Evolutionary conservation across 805 yeast species (phyloP), one percentile per base, ranked within the genome.

Genomic region (Pichia nakasei): DNA sequence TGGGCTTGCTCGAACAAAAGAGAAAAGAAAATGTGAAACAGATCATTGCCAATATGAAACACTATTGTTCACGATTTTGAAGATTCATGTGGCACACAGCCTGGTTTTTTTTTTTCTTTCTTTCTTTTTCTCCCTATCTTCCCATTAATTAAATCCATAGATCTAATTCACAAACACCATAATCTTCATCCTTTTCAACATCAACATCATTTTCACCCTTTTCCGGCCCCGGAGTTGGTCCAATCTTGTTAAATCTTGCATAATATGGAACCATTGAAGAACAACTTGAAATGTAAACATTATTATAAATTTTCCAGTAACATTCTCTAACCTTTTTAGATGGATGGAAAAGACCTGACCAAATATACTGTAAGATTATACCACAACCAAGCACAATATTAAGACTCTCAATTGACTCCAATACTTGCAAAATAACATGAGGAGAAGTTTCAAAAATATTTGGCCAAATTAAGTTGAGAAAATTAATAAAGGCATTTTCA

Each of bases 371-470:
- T 70, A 83, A 59, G 44, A 83, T 68, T 1, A 78, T 55, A 0
- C 95, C 96, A 5, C 76, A 71, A 0, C 99, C 99, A 13, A 89
- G 59, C 0, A 82, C 82, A 38, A 72, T 66, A 31, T 91, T 68
- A 22, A 87, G 58, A 2, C 85, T 82, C 47, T 84, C 88, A 22
- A 93, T 67, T 43, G 89, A 83, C 44, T 87, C 97, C 38, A 85
- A 50, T 2, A 93, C 79, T 51, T 97, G 75, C 9, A 68, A 72
- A 45, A 89, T 88, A 13, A 89, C 97, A 61, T 93, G 99, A 0
- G 97, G 97, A 0, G 97, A 88, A 0, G 96, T 85, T 60, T 91
- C 99, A 58, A 78, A 88, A 2, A 93, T 69, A 59, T 93, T 93
- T 2, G 99, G 98, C 63, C 88, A 64, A 19, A 93, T 61, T 41